A percentile compares a stretch with the other conserved stretches of the same genome.
These are phyloP conservation scores for Lantana camara DNA, from an alignment of 257 asterid species.

Conservation along the genomic window DNA sequence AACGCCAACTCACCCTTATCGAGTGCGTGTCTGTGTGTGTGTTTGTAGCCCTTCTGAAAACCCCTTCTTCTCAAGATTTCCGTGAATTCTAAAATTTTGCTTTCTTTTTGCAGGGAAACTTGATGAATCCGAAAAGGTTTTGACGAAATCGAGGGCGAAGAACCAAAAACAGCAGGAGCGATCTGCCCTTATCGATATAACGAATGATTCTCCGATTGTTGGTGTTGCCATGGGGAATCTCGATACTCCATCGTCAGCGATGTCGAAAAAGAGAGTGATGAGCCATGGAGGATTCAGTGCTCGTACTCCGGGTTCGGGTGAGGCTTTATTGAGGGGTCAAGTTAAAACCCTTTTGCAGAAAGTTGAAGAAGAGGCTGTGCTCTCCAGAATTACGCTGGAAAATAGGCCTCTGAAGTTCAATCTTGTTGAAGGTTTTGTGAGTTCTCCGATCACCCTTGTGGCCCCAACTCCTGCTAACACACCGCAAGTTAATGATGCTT, in stretches of 20 bases:
- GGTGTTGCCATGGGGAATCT: slow-evolving; percentile 78
- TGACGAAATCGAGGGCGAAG: slow-evolving; percentile 44
- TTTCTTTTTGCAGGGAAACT: slow-evolving; percentile 41
- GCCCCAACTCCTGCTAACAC: slow-evolving; percentile 96
- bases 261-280: slow-evolving; percentile 60
- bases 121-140: slow-evolving; percentile 51
- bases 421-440: slow-evolving; percentile 46
- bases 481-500: slow-evolving; percentile 44
- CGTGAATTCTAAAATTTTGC: neutral
- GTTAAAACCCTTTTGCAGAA: slow-evolving; percentile 86
- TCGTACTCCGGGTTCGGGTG: slow-evolving; percentile 86
- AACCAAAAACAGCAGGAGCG: slow-evolving; percentile 55
- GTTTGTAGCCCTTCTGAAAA: neutral
- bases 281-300: neutral
- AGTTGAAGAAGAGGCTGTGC: slow-evolving; percentile 84
- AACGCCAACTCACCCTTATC: slow-evolving; percentile 31
- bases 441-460: slow-evolving; percentile 56
- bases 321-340: slow-evolving; percentile 89
- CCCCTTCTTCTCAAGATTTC: neutral
- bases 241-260: slow-evolving; percentile 78
- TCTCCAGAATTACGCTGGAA: slow-evolving; percentile 48
- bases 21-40: slow-evolving; percentile 41
- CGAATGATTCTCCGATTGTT: slow-evolving; percentile 95
- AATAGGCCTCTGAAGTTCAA: slow-evolving; percentile 45
- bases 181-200: slow-evolving; percentile 74